These are phyloP conservation scores for Funneliformis caledonium DNA, from an alignment of 371 early-diverging fungal species.

Conservation along the genomic window DNA sequence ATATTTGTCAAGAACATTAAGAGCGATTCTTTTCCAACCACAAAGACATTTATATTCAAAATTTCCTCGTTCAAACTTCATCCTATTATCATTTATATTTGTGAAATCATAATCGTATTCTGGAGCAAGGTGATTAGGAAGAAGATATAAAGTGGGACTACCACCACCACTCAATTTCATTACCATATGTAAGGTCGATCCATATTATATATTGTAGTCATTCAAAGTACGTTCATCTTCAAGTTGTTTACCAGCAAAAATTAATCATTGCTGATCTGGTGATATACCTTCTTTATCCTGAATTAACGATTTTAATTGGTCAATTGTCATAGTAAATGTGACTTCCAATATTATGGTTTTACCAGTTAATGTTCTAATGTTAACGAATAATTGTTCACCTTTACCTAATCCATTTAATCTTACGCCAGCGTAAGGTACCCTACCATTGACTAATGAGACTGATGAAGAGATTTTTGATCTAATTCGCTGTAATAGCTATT, in stretches of 20 bases:
- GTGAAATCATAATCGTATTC: constrained; percentile 35
- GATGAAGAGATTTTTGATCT: background rate
- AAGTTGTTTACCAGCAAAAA: background rate
- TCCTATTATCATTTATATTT: background rate
- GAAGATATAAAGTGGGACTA: constrained; percentile 42
- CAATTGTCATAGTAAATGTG: constrained; percentile 53
- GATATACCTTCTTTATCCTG: background rate
- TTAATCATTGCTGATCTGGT: background rate
- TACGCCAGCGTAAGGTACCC: background rate
- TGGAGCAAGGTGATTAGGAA: background rate
- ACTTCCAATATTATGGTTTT: constrained; percentile 89
- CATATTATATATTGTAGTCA: constrained; percentile 42
- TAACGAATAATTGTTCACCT: constrained; percentile 66
- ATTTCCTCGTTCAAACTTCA: background rate
- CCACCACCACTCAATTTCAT: constrained; percentile 87
- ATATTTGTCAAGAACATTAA: constrained; percentile 24
- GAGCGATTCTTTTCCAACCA: constrained; percentile 22
- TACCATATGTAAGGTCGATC: constrained; percentile 79
- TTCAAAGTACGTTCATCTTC: background rate
- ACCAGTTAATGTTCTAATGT: constrained; percentile 92
- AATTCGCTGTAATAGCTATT: too few relatives aligned
- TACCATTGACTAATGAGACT: background rate
- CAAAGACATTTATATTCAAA: constrained; percentile 12
- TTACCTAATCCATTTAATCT: background rate
- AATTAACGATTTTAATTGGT: background rate